Evolutionary conservation across 2,329 filamentous ascomycete species (phyloP), one percentile per base, ranked within the genome.

Genomic region (Aspergillus viridinutans): DNA sequence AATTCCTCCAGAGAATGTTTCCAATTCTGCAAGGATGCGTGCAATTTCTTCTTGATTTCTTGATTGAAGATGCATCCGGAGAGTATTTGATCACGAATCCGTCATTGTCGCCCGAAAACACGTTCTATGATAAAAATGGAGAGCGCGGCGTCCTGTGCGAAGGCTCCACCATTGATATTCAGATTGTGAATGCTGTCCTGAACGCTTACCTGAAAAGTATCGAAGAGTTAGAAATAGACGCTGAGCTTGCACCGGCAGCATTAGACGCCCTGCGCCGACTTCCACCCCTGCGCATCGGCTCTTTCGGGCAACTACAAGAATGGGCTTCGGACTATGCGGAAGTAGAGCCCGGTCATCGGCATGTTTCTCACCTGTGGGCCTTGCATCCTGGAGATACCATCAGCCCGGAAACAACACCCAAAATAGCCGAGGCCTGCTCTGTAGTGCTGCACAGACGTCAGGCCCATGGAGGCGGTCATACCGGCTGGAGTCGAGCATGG

Each of bases 401-500:
- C n/a, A 71, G 71, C 1, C 70, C 68, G 3, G 61, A 62, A 1
- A 67, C 69, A 4, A 72, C 72, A 1, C 70, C 67, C 10, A 68
- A 62, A 7, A 65, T 75, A 1, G 66, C 71, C 12, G 58, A 61
- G 4, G 73, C 72, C 1, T 72, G 70, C 7, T 57, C 58, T 28
- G 64, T 62, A 21, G 60, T 61, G 7, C 56, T 70, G 28, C 55
- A 53, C 50, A 58, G 58, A 58, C 68, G 68, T n/a, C 73, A 71
- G 7, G 61, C 67, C n/a, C 64, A 75, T 49, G 76, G 76, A 9
- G 76, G 78, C 4, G 80, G 78, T 0, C 75, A 80, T 52, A 83
- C 80, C 0, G 81, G 81, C 0, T 83, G 80, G 81, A 80, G 78
- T 3, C 72, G 78, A 17, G 79, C 78, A 4, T 83, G 80, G 80